phyloP scores from a whole-genome alignment of 179 eudicot species.

The Beta macrorhiza region DNA sequence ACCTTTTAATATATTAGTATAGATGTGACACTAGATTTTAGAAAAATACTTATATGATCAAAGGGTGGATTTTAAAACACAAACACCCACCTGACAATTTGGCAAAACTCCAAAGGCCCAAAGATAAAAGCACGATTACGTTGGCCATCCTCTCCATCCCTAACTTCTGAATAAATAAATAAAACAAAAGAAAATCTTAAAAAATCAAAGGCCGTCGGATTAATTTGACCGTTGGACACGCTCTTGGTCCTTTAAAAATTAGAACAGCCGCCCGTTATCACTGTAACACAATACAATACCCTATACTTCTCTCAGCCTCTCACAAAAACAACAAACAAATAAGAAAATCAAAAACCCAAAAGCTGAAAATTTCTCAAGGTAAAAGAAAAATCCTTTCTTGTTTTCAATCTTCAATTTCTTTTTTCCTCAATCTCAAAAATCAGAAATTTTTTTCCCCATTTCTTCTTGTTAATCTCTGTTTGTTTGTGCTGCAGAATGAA shows the following conservation, averaged over 20 bases:
- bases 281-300: neutral
- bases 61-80: no score
- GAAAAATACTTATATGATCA: no score
- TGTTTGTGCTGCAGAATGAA: conserved; percentile 34
- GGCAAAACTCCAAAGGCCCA: no score
- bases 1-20: no score
- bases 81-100: no score
- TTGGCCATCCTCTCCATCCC: neutral
- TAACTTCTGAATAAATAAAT: neutral
- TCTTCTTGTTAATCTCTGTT: neutral
- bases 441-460: neutral
- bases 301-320: neutral
- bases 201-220: conserved; percentile 21
- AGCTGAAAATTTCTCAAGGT: neutral
- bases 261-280: conserved; percentile 29
- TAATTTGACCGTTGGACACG: conserved; percentile 41
- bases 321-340: neutral
- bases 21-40: no score
- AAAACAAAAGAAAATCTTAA: neutral
- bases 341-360: neutral
- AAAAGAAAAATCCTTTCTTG: neutral
- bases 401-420: neutral
- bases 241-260: conserved; percentile 26
- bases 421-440: neutral
- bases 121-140: no score